These are phyloP conservation scores for Venturia pyrina DNA, from an alignment of 2,329 filamentous ascomycete genomes.

Conservation along the genomic window DNA sequence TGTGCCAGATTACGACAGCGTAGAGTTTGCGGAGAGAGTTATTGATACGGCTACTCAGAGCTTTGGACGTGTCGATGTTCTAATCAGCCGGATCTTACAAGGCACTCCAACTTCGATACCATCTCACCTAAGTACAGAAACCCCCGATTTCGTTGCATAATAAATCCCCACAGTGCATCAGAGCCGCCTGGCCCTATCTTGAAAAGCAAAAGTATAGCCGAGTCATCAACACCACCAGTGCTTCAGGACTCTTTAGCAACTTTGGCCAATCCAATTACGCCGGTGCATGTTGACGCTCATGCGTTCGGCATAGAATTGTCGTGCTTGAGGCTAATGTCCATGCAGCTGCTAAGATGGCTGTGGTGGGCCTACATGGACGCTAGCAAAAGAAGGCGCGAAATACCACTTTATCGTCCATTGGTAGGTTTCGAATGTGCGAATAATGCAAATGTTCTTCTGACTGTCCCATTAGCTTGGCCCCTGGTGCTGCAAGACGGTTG, in stretches of 20 bases:
- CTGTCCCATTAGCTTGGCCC: conserved; percentile 58
- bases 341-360: conserved; percentile 81
- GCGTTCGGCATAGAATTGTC: neutral
- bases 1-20: conserved; percentile 91
- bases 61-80: conserved; percentile 85
- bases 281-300: conserved; percentile 30
- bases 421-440: neutral
- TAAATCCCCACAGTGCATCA: conserved; percentile 50
- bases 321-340: neutral
- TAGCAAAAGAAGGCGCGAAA: conserved; percentile 94
- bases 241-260: conserved; percentile 86
- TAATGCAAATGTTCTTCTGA: neutral
- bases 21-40: conserved; percentile 90
- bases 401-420: conserved; percentile 91
- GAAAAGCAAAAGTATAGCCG: conserved; percentile 97
- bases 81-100: conserved; percentile 93
- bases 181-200: conserved; percentile 94
- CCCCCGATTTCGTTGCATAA: too few species aligned
- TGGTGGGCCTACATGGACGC: conserved; percentile 93
- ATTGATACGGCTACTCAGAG: conserved; percentile 76
- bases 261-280: conserved; percentile 97
- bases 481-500: conserved; percentile 91
- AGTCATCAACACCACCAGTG: conserved; percentile 86
- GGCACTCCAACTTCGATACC: too few species aligned
- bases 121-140: too few species aligned